phyloP scores from a whole-genome alignment of 1,139 yeast species.

The Nakaseomyces uthaithaninus region DNA sequence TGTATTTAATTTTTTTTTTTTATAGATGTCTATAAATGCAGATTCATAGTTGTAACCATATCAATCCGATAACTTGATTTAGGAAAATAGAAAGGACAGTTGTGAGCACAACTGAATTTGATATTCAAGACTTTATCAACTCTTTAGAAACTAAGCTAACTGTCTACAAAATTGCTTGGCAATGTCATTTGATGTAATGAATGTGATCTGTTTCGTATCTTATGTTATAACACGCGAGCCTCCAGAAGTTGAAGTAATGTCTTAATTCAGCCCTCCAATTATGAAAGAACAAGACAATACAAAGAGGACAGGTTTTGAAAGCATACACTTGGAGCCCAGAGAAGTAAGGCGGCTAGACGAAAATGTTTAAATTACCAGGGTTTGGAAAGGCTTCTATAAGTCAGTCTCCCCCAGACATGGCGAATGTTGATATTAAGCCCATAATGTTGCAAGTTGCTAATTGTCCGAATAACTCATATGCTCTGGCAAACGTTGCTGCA shows the following conservation, averaged over 20 bases:
- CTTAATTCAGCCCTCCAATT: background rate
- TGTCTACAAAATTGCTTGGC: too few relatives aligned
- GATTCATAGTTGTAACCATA: background rate
- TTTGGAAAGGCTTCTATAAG: slow-evolving; percentile 31
- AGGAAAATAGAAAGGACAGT: too few relatives aligned
- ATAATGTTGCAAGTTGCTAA: slow-evolving; percentile 40
- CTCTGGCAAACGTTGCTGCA: slow-evolving; percentile 65
- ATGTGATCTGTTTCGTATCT: too few relatives aligned
- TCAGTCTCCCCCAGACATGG: slow-evolving; percentile 12
- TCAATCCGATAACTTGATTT: too few relatives aligned
- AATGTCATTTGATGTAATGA: too few relatives aligned
- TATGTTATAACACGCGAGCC: too few relatives aligned
- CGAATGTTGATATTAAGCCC: slow-evolving; percentile 11
- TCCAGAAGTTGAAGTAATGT: too few relatives aligned
- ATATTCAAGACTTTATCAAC: too few relatives aligned
- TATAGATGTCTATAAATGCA: background rate
- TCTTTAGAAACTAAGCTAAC: too few relatives aligned
- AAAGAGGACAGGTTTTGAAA: too few relatives aligned
- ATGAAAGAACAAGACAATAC: too few relatives aligned
- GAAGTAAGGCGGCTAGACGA: slow-evolving; percentile 10
- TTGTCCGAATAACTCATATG: slow-evolving; percentile 59
- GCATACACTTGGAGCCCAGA: background rate
- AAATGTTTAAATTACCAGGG: slow-evolving; percentile 31
- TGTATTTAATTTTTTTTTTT: background rate
- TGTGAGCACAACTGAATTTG: too few relatives aligned